These are phyloP conservation scores for Kockiozyma suomiensis DNA, from an alignment of 805 yeast species.

Conservation along the genomic window DNA sequence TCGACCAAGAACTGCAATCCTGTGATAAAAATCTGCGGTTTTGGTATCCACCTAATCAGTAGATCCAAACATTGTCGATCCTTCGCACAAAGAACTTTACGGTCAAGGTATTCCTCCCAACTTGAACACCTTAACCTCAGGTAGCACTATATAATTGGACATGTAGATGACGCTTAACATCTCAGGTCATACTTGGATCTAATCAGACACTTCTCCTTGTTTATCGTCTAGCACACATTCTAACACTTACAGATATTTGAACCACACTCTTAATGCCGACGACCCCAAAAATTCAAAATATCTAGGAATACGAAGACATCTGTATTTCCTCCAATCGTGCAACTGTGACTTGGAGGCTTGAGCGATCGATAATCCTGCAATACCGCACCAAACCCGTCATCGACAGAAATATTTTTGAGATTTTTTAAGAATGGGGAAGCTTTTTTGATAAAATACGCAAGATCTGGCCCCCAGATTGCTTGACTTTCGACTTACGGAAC, in stretches of 20 bases:
- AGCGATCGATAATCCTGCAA: constrained; percentile 2
- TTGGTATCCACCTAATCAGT: constrained; percentile 25
- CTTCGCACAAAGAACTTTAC: background rate
- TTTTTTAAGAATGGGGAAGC: constrained; percentile 1
- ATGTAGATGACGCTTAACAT: constrained; percentile 11
- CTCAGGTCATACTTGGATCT: constrained; percentile 23
- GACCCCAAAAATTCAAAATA: constrained; percentile 16
- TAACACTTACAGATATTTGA: constrained; percentile 11
- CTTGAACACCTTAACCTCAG: constrained; percentile 7
- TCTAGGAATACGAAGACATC: constrained; percentile 19
- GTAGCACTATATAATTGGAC: constrained; percentile 12
- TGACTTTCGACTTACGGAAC: constrained; percentile 19
- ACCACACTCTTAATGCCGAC: constrained; percentile 6
- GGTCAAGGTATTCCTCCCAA: constrained; percentile 16
- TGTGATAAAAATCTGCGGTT: constrained; percentile 14
- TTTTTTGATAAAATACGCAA: constrained; percentile 9
- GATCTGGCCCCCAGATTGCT: constrained; percentile 24
- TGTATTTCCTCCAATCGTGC: constrained; percentile 8
- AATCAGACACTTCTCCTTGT: background rate
- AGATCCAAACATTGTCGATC: constrained; percentile 30
- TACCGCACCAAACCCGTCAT: constrained; percentile 20
- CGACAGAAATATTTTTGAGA: constrained; percentile 1
- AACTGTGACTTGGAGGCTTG: constrained; percentile 3
- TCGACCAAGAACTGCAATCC: constrained; percentile 23
- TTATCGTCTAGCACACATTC: constrained; percentile 3